phyloP scores from a whole-genome alignment of 345 rosid genomes.

The Gossypium bickii region DNA sequence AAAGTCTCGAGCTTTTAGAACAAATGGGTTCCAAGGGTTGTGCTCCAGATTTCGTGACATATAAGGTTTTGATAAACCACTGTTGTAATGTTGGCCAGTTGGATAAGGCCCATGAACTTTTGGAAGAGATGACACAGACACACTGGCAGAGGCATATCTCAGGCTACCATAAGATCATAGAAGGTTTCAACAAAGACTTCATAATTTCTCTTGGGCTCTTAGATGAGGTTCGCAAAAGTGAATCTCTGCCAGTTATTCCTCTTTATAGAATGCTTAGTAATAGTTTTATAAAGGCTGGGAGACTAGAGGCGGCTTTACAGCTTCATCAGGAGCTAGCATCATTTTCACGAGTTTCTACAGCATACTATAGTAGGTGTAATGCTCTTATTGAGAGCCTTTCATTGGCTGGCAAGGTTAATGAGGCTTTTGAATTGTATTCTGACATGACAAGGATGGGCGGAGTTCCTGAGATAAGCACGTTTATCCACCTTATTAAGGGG shows the following conservation, averaged over 20 bases:
- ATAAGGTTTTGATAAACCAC: constrained; percentile 68
- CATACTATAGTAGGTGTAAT: constrained; percentile 32
- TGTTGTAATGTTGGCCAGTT: constrained; percentile 68
- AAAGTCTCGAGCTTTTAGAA: constrained; percentile 63
- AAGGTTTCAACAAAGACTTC: constrained; percentile 76
- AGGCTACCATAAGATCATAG: constrained; percentile 72
- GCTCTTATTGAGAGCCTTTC: constrained; percentile 64
- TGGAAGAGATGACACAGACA: constrained; percentile 92
- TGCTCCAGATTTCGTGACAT: constrained; percentile 91
- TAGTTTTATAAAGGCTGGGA: constrained; percentile 66
- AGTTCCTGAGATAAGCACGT: constrained; percentile 49
- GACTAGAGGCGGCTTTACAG: constrained; percentile 61
- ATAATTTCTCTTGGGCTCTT: constrained; percentile 73
- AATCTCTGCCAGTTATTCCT: constrained; percentile 53
- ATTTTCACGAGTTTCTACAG: constrained; percentile 37
- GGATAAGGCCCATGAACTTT: constrained; percentile 66
- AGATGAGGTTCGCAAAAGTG: constrained; percentile 53
- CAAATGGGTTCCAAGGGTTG: constrained; percentile 75
- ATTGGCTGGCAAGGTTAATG: constrained; percentile 57
- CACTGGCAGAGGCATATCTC: constrained; percentile 75
- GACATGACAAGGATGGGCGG: constrained; percentile 53
- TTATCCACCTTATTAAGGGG: constrained; percentile 63
- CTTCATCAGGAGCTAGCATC: constrained; percentile 68
- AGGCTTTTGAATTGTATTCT: constrained; percentile 69
- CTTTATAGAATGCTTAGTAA: constrained; percentile 66